These are phyloP conservation scores for Raffaelea deltoideospora DNA, from an alignment of 2,329 filamentous ascomycete species.

Conservation along the genomic window DNA sequence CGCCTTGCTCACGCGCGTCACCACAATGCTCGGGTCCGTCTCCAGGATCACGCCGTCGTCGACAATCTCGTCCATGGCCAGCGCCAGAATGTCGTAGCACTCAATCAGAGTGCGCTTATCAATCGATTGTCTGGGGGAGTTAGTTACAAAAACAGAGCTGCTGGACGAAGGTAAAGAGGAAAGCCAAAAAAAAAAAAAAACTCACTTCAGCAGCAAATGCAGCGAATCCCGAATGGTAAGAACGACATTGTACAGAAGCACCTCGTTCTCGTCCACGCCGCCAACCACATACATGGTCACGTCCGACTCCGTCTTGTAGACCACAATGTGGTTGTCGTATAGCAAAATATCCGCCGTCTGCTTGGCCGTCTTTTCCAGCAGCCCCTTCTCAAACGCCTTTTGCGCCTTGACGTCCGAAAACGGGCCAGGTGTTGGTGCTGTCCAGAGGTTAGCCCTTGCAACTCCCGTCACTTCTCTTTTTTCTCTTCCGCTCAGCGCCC, in stretches of 20 bases:
- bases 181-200: slow-evolving; percentile 24
- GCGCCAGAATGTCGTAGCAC: slow-evolving; percentile 91
- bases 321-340: slow-evolving; percentile 89
- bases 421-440: too few species aligned
- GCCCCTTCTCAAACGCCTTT: slow-evolving; percentile 90
- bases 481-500: too few species aligned
- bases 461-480: too few species aligned
- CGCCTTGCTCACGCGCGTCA: slow-evolving; percentile 81
- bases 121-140: slow-evolving; percentile 49
- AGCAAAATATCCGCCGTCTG: slow-evolving; percentile 92
- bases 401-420: slow-evolving; percentile 87
- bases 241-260: slow-evolving; percentile 88
- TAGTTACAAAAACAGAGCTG: slow-evolving; percentile 26
- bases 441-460: too few species aligned
- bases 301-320: slow-evolving; percentile 97
- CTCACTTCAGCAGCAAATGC: slow-evolving; percentile 75
- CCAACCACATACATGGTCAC: slow-evolving; percentile 91
- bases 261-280: slow-evolving; percentile 86
- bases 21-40: slow-evolving; percentile 88
- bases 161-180: background rate
- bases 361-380: slow-evolving; percentile 89
- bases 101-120: slow-evolving; percentile 97
- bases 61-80: slow-evolving; percentile 89
- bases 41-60: slow-evolving; percentile 95
- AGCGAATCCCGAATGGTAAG: slow-evolving; percentile 81